Evolutionary conservation across 805 yeast species (phyloP), one percentile per base, ranked within the genome.

Genomic region (Teunomyces cretensis): DNA sequence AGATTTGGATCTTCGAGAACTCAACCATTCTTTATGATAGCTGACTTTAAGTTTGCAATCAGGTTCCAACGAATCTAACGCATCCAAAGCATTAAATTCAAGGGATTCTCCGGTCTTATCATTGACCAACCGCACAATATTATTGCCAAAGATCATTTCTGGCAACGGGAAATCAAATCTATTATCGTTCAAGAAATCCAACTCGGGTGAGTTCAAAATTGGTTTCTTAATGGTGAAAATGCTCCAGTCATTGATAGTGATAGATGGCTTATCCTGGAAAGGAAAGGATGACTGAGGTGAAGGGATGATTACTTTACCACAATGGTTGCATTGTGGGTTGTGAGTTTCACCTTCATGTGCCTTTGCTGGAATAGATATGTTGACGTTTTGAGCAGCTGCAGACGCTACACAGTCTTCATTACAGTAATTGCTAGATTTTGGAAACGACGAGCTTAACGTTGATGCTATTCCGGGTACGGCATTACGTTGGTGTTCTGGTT

Each of bases 101-200:
- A 92, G 73, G 48, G 78, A 75, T 41, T 66, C 55, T 6, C 64
- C 64, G 1, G 65, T 57, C 38, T 57, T 58, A 33, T 67, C 72
- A 45, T 70, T 62, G 4, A 61, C 70, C 9, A 90, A 60, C 41
- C 73, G 76, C 9, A 90, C 81, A 45, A 67, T 65, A 59, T 87
- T 91, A 53, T 87, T 81, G 8, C 98, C 98, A 67, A 94, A 94
- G 5, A 94, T 90, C 98, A 94, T 94, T 62, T 94, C 99, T 0
- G 99, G 99, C 35, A 92, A 67, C 0, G 98, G 96, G 49, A 92
- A 80, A 12, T 82, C 82, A 43, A 85, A 75, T 42, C 82, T 60
- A 9, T 59, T 51, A 4, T 77, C 78, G 62, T 81, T 86, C 57
- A 84, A 76, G 2, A 65, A 65, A 46, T 89, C 96, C 45, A 92